Percentiles rank a stretch among this genome's conserved stretches.
Conservation (phyloP, 495 filamentous ascomycete species). For the Lasiosphaeris hirsuta region DNA sequence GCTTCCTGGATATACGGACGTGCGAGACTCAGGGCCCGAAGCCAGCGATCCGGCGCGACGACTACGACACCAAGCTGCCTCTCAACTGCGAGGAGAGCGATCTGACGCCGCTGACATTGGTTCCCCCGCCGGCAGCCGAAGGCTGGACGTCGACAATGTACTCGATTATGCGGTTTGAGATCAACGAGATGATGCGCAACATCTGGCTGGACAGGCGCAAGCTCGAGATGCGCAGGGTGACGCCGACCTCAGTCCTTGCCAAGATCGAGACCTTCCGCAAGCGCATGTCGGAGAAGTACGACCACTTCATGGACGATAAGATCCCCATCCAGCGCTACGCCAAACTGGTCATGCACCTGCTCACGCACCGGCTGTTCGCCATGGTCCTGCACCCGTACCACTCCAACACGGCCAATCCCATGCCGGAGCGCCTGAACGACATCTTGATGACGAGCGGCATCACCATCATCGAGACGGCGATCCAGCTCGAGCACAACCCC, state of each 20-base stretch:
- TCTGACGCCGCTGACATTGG: conserved; percentile 36
- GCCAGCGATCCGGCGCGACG: conserved; percentile 62
- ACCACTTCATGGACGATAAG: conserved; percentile 52
- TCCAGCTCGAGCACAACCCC: conserved; percentile 54
- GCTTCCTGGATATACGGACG: conserved; percentile 70
- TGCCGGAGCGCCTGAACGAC: conserved; percentile 43
- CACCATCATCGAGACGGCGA: conserved; percentile 56
- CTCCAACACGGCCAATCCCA: conserved; percentile 49
- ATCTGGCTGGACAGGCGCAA: conserved; percentile 61
- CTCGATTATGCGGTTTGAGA: conserved; percentile 63
- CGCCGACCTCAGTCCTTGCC: conserved; percentile 50
- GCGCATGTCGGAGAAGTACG: conserved; percentile 58
- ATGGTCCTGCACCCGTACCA: conserved; percentile 65
- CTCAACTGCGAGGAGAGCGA: conserved; percentile 64
- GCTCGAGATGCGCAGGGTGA: conserved; percentile 58
- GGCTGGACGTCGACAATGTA: conserved; percentile 67
- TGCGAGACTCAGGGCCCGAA: conserved; percentile 73
- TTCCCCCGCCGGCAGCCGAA: conserved; percentile 41
- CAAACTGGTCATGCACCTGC: conserved; percentile 56
- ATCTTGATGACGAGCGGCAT: conserved; percentile 52
- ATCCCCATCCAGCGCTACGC: conserved; percentile 58
- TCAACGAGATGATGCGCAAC: conserved; percentile 66
- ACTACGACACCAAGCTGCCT: conserved; percentile 66
- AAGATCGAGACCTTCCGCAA: conserved; percentile 61
- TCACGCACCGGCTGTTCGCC: conserved; percentile 59